These are phyloP conservation scores for Ceratobasidium papillatum DNA, from an alignment of 1,284 basidiomycete genomes.

Conservation along the genomic window DNA sequence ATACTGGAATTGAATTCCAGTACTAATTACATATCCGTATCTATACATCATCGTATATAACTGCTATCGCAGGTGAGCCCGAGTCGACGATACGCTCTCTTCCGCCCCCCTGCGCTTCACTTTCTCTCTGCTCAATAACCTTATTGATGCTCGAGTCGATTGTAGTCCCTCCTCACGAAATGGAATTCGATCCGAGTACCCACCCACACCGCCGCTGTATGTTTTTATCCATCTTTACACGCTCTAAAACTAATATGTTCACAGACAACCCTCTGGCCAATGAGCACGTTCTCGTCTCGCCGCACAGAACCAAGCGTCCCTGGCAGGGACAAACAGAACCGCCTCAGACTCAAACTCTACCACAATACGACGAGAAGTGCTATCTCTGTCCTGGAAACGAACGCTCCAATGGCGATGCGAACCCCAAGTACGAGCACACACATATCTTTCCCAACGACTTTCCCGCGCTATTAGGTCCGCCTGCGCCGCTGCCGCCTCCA, in stretches of 20 bases:
- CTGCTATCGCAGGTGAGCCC: conserved; percentile 30
- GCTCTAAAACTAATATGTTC: conserved; percentile 41
- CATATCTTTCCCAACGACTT: conserved; percentile 84
- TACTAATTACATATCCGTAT: conserved; percentile 25
- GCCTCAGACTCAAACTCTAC: conserved; percentile 63
- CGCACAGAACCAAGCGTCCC: conserved; percentile 82
- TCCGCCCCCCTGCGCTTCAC: neutral
- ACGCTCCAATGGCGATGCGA: conserved; percentile 78
- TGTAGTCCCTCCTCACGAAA: conserved; percentile 34
- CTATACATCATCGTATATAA: conserved; percentile 5
- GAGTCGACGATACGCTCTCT: neutral
- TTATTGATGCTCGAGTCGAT: conserved; percentile 30
- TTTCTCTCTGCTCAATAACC: neutral
- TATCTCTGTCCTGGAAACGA: conserved; percentile 92
- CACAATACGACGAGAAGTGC: conserved; percentile 79
- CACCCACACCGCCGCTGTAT: conserved; percentile 78
- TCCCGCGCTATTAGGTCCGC: conserved; percentile 77
- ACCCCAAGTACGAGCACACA: conserved; percentile 75
- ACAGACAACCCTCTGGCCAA: conserved; percentile 80
- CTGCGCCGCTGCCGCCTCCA: conserved; percentile 59
- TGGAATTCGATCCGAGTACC: conserved; percentile 67
- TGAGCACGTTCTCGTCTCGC: conserved; percentile 84
- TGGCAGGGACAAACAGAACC: conserved; percentile 87
- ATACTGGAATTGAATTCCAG: conserved; percentile 34
- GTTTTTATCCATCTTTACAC: conserved; percentile 46